Evolutionary conservation across 345 rosid species (phyloP).

Genomic region (Boechera stricta): DNA sequence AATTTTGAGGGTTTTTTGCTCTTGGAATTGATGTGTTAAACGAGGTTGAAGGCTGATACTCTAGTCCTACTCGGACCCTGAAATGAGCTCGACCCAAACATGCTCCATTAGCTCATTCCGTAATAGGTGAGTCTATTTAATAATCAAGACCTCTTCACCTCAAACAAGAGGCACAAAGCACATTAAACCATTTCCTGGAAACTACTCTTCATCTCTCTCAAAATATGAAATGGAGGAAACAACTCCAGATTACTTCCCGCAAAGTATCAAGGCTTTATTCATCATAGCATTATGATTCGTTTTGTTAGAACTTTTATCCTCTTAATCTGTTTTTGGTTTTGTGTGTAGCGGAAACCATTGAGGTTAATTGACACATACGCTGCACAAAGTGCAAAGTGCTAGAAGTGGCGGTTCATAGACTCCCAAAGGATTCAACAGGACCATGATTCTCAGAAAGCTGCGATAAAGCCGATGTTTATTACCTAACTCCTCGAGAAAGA

Average conservation of each 20-base stretch:
- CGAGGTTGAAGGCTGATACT: neutral
- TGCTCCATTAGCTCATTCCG: neutral
- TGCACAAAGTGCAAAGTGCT: neutral
- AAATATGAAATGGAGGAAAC: no score
- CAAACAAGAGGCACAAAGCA: neutral
- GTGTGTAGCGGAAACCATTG: neutral
- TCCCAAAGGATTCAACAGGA: neutral
- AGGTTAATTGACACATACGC: neutral
- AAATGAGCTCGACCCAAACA: no score
- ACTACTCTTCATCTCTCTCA: neutral
- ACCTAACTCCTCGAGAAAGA: conserved; percentile 1
- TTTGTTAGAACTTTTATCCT: neutral
- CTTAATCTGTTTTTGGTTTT: neutral
- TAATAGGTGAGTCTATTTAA: neutral
- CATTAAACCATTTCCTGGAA: neutral
- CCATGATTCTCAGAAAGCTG: neutral
- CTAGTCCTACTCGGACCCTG: neutral
- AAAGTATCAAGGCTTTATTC: neutral
- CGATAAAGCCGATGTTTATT: neutral
- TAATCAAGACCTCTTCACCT: neutral
- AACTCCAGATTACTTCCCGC: neutral
- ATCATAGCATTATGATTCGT: neutral
- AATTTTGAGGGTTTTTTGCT: neutral
- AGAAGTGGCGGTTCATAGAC: neutral
- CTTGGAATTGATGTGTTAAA: neutral